These are phyloP conservation scores for Wallacemonas sp. DNA, from an alignment of 208 protist species.

Conservation along the genomic window DNA sequence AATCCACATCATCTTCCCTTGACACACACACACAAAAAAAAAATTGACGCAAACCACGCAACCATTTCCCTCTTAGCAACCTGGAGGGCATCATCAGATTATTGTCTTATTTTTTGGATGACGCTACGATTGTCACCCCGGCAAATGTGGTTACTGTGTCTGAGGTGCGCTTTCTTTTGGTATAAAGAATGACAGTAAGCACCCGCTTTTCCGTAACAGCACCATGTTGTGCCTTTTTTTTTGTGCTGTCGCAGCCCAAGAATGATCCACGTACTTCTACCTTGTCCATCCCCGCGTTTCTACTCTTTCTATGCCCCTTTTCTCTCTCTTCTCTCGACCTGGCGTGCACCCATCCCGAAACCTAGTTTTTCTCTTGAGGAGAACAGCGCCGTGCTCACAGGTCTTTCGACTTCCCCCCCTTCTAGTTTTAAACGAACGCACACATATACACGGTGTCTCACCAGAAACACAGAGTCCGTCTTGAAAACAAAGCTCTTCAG, in stretches of 20 bases:
- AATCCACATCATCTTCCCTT: neutral
- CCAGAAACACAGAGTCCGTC: neutral
- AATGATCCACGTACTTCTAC: too few relatives aligned
- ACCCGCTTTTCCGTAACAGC: too few relatives aligned
- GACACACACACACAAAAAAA: constrained; percentile 5
- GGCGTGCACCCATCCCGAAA: neutral
- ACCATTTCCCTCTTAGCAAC: too few relatives aligned
- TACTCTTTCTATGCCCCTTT: neutral
- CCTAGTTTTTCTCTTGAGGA: neutral
- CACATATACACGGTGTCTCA: neutral
- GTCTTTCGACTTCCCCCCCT: constrained; percentile 12
- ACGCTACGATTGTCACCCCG: too few relatives aligned
- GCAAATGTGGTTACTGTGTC: too few relatives aligned
- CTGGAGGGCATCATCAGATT: too few relatives aligned
- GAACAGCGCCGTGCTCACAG: neutral
- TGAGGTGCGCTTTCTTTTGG: too few relatives aligned
- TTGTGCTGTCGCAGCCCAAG: too few relatives aligned
- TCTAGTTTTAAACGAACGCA: neutral
- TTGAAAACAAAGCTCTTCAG: neutral
- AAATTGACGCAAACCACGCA: neutral
- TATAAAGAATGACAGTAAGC: too few relatives aligned
- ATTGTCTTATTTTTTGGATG: too few relatives aligned
- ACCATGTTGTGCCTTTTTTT: too few relatives aligned
- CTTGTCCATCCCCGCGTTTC: neutral
- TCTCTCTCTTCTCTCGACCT: neutral